phyloP scores from a whole-genome alignment of 345 rosid genomes.

The Clausena lansium region DNA sequence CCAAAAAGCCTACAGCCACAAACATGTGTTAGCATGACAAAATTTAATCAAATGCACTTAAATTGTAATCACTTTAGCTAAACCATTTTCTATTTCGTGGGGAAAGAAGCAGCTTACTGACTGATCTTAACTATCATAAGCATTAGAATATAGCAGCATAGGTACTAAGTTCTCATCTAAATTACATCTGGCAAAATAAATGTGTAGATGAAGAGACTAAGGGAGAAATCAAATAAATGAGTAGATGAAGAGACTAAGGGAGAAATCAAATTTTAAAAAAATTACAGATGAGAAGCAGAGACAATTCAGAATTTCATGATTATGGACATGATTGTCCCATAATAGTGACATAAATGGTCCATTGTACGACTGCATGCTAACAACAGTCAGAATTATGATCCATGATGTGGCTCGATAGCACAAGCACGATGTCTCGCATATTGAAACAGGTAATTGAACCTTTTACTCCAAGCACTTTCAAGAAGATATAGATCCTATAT shows the following conservation, averaged over 20 bases:
- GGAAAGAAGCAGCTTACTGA: neutral
- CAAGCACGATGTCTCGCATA: neutral
- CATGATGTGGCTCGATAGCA: neutral
- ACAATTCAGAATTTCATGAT: neutral
- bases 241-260: neutral
- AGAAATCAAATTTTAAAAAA: neutral
- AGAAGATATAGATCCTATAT: neutral
- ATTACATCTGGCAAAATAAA: neutral
- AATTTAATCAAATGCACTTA: neutral
- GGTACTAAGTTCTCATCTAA: neutral
- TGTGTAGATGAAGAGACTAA: neutral
- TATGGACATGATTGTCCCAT: neutral
- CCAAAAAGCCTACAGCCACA: slow-evolving; percentile 67
- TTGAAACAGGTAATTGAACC: neutral
- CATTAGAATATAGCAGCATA: neutral
- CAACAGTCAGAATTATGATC: neutral
- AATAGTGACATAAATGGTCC: neutral
- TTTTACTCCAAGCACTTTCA: neutral
- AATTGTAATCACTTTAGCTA: neutral
- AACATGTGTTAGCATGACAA: neutral
- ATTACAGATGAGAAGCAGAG: neutral
- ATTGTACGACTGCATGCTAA: neutral
- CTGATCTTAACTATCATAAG: neutral
- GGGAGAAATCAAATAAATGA: neutral
- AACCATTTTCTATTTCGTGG: neutral